Evolutionary conservation across 768 basidiomycete genomes (phyloP).

Genomic region (Xerocomus potaroensis): DNA sequence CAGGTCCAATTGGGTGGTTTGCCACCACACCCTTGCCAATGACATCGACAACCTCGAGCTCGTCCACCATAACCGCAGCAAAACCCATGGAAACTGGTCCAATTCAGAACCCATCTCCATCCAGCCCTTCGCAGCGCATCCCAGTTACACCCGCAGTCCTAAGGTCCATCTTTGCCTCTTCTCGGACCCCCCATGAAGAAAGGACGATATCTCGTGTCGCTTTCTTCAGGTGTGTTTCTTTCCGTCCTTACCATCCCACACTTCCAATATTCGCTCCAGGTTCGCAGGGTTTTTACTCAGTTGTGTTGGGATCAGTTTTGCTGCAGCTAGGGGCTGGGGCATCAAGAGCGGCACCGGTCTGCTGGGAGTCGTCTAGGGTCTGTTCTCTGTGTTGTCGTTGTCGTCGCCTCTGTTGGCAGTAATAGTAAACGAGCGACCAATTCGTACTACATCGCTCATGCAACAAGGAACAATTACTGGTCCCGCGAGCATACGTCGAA

Average conservation of each 20-base stretch:
- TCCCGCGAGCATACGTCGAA: not conserved
- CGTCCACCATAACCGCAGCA: slow-evolving; percentile 46
- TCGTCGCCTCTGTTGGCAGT: no score
- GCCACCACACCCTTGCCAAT: slow-evolving; percentile 13
- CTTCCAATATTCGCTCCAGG: slow-evolving; percentile 39
- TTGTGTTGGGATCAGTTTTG: slow-evolving; percentile 73
- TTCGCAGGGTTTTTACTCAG: slow-evolving; percentile 82
- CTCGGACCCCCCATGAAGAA: slow-evolving; percentile 76
- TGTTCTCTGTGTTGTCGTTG: no score
- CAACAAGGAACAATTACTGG: slow-evolving; percentile 1
- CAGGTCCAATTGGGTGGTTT: no score
- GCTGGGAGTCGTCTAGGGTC: slow-evolving; percentile 53
- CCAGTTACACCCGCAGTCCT: slow-evolving; percentile 81
- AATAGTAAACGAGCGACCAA: not conserved
- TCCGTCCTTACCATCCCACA: not conserved
- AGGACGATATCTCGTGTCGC: slow-evolving; percentile 80
- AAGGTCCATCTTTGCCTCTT: slow-evolving; percentile 82
- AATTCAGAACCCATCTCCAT: slow-evolving; percentile 41
- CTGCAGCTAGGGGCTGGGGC: slow-evolving; percentile 66
- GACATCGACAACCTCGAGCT: slow-evolving; percentile 44
- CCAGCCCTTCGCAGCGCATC: slow-evolving; percentile 55
- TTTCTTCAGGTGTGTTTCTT: slow-evolving; percentile 65
- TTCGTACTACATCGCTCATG: not conserved
- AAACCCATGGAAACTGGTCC: slow-evolving; percentile 23
- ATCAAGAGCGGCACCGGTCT: slow-evolving; percentile 63